These are phyloP conservation scores for Fusarium oxysporum DNA, from an alignment of 2,329 filamentous ascomycete genomes.

Conservation along the genomic window DNA sequence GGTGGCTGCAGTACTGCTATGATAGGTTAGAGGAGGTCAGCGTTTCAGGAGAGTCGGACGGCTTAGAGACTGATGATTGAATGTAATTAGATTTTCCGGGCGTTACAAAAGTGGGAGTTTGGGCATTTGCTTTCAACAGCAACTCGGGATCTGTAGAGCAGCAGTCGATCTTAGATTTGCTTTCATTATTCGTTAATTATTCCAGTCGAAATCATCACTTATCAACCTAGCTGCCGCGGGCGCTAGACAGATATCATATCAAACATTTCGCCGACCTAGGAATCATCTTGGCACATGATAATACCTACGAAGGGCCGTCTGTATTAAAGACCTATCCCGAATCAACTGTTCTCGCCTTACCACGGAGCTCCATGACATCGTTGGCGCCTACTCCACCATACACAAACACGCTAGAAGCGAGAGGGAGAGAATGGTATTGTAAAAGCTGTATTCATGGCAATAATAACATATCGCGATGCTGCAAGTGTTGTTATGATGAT, in stretches of 20 bases:
- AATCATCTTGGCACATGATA: accelerated
- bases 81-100: not conserved
- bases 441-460: not conserved
- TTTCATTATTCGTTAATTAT: accelerated
- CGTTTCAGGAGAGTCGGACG: accelerated
- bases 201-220: accelerated
- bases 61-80: accelerated
- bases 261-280: accelerated
- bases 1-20: accelerated
- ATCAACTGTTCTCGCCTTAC: not conserved
- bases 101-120: accelerated
- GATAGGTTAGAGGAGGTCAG: too few relatives aligned
- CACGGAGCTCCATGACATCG: accelerated
- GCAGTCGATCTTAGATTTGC: accelerated
- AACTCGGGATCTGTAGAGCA: accelerated
- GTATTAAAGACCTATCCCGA: not conserved
- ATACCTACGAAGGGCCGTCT: accelerated
- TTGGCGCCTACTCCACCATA: too few relatives aligned
- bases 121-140: accelerated
- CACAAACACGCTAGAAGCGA: too few relatives aligned
- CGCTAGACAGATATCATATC: accelerated
- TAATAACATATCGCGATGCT: not conserved
- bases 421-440: accelerated
- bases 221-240: accelerated
- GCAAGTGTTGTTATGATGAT: accelerated